Conservation (phyloP, 768 basidiomycete species). For the Hypholoma fasciculare region DNA sequence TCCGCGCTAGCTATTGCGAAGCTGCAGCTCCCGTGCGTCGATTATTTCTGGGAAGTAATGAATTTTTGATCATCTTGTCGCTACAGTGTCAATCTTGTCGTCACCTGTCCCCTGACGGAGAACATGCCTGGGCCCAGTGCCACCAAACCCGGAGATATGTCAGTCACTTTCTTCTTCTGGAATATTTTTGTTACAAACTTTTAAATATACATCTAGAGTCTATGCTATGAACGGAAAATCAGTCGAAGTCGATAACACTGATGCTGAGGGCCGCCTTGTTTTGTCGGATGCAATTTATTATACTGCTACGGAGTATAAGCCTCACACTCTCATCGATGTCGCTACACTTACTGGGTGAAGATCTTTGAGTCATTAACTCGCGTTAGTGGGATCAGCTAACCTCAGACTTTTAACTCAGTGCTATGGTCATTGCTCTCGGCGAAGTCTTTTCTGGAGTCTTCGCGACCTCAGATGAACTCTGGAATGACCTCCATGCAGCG, state of each 20-base stretch:
- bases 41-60: neutral
- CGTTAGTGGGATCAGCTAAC: neutral
- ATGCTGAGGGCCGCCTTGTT: conserved; percentile 79
- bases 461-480: conserved; percentile 73
- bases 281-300: conserved; percentile 88
- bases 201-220: conserved; percentile 39
- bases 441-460: conserved; percentile 80
- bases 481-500: conserved; percentile 66
- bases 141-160: conserved; percentile 89
- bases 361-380: neutral
- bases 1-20: conserved; percentile 79
- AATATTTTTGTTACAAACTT: neutral
- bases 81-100: conserved; percentile 70
- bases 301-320: conserved; percentile 71
- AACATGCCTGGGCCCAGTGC: conserved; percentile 79
- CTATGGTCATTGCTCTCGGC: conserved; percentile 72
- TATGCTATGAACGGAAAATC: conserved; percentile 90
- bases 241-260: conserved; percentile 86
- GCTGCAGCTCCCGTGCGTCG: conserved; percentile 71
- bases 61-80: neutral
- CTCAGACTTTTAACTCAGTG: conserved; percentile 37
- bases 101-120: conserved; percentile 75
- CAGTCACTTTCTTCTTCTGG: conserved; percentile 18
- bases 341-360: conserved; percentile 82
- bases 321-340: conserved; percentile 83